Conservation (phyloP, 1,139 yeast species). For the Protomyces pachydermus region DNA sequence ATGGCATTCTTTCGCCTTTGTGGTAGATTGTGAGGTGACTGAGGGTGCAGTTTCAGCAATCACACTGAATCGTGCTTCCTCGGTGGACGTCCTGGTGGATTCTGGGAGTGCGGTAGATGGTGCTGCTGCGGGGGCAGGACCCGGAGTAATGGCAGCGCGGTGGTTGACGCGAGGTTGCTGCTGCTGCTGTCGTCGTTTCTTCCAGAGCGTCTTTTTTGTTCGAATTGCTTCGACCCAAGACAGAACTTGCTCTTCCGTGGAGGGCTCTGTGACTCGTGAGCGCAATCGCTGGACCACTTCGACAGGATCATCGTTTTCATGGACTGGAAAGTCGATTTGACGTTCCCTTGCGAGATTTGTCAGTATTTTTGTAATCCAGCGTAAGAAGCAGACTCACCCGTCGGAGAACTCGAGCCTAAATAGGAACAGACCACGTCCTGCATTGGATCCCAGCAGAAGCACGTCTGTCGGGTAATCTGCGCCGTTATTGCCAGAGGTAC, state of each 20-base stretch:
- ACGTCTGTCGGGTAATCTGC: neutral
- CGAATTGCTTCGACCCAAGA: neutral
- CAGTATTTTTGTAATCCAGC: neutral
- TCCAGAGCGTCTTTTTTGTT: neutral
- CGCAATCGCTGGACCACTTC: neutral
- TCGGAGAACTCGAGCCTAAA: neutral
- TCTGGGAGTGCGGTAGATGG: neutral
- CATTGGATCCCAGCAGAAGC: neutral
- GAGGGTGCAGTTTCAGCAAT: neutral
- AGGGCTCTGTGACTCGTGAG: neutral
- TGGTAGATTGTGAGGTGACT: neutral
- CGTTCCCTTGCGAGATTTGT: neutral
- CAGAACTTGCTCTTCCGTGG: neutral
- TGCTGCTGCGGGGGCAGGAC: neutral
- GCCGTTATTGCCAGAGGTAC: neutral
- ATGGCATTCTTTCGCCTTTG: neutral
- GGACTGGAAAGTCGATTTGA: neutral
- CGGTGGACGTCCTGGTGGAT: neutral
- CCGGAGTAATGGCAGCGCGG: neutral
- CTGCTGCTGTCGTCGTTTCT: neutral
- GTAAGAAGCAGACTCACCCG: neutral
- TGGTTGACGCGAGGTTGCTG: no score
- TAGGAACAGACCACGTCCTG: neutral
- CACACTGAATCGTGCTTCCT: neutral
- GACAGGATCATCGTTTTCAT: neutral